Base-by-base conservation (phyloP, 306 rosid genomes). In the Corylus avellana region DNA sequence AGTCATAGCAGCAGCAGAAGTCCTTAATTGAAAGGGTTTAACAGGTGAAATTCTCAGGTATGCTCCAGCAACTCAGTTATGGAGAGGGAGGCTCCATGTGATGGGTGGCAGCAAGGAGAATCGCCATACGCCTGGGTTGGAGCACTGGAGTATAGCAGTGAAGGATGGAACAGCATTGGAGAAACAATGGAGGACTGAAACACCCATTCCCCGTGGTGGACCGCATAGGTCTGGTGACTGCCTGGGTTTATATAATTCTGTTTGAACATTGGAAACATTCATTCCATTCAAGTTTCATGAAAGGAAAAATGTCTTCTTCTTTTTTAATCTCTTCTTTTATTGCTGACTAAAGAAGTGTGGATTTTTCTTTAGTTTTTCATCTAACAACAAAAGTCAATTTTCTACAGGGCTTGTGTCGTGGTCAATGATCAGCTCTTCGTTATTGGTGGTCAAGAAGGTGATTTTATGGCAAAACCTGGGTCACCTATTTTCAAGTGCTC, bases 101-200 rank as follows among this genome's bases (percentile, higher is more conserved):
- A 94, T 92, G 98, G 98, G 97, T 7, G 97, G 98, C 68, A 89
- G 98, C 91, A 89, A 88, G 82, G 97, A 94, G 88, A 92, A 94
- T 74, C 97, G 97, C 48, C 94, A 92, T 77, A 85, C 94, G 4
- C 98, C 98, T 73, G 97, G 84, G 48, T 56, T 88, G 80, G 97
- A 94, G 35, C 97, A 91, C 81, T 94, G 98, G 97, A 92, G 98
- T 87, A 75, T 94, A 70, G 93, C 93, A 50, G 98, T 94, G 32
- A 88, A 91, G 78, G 94, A 89, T 68, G 98, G 93, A 39, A 74
- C 86, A 82, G 87, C 87, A 76, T 84, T 88, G 87, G 97, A 94
- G 83, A 73, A 86, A 59, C 67, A 86, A 39, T 94, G 98, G 98
- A 82, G 80, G 72, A 64, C 70, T 2, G 97, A 94, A 86, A 74